Conservation (phyloP, 169 alveolate genomes). For the Fabrea salina region DNA sequence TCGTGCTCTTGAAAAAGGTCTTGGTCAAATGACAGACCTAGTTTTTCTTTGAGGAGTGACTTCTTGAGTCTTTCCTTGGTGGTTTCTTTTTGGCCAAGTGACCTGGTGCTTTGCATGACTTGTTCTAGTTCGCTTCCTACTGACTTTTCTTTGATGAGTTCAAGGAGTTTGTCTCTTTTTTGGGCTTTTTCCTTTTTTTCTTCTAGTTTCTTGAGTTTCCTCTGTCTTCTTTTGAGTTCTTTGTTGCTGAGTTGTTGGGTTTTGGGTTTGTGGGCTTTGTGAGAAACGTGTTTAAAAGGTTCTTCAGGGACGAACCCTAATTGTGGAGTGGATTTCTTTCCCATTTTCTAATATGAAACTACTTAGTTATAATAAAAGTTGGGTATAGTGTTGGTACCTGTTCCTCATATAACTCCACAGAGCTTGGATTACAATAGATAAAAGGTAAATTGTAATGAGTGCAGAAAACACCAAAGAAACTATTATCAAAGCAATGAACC, state of each 20-base stretch:
- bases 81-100: neutral
- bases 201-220: neutral
- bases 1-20: neutral
- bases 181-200: neutral
- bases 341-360: neutral
- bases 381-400: neutral
- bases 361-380: neutral
- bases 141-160: neutral
- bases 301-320: no score
- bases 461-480: constrained; percentile 27
- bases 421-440: constrained; percentile 7
- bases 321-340: no score
- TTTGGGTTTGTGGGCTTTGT: no score
- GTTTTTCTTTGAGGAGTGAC: neutral
- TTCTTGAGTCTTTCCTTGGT: neutral
- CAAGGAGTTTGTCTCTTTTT: neutral
- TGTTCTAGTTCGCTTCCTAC: neutral
- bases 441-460: neutral
- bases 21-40: neutral
- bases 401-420: neutral
- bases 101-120: neutral
- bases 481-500: neutral
- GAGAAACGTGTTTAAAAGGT: no score
- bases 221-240: no score
- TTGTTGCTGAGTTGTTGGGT: no score